Conservation (phyloP, 140 eudicot genomes). For the Oenanthe javanica region DNA sequence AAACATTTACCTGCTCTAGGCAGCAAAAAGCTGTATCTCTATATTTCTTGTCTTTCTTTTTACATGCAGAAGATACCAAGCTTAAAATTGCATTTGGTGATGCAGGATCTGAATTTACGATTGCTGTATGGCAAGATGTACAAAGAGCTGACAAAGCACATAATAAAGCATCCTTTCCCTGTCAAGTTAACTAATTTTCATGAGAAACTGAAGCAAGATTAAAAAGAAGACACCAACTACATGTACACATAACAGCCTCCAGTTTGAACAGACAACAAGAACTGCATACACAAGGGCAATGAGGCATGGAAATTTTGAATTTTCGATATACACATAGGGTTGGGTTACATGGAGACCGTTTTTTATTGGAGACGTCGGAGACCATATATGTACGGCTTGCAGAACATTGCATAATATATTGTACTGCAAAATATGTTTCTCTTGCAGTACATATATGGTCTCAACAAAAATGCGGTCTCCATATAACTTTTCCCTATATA, state of each 20-base stretch:
- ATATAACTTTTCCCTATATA: no score
- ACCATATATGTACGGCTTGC: no score
- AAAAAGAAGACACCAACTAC: background rate
- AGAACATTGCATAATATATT: no score
- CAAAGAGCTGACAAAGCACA: slow-evolving; percentile 79
- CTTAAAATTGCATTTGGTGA: slow-evolving; percentile 55
- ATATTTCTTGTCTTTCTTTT: slow-evolving; percentile 62
- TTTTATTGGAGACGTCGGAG: no score
- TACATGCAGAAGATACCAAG: slow-evolving; percentile 64
- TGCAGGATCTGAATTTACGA: slow-evolving; percentile 53
- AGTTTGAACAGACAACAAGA: background rate
- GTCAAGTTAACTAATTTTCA: slow-evolving; percentile 17
- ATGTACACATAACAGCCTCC: slow-evolving; percentile 1
- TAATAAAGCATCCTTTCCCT: slow-evolving; percentile 88
- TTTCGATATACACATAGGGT: no score
- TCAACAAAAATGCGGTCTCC: no score
- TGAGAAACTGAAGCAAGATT: background rate
- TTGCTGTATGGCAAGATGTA: slow-evolving; percentile 65
- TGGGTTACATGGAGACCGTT: no score
- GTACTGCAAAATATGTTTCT: no score
- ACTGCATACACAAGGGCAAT: background rate
- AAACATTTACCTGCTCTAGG: slow-evolving; percentile 62
- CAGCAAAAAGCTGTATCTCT: slow-evolving; percentile 80
- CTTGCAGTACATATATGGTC: no score
- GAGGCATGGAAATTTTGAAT: background rate